Conservation (phyloP, 2,329 filamentous ascomycete species). For the Dactylellina leptospora region DNA sequence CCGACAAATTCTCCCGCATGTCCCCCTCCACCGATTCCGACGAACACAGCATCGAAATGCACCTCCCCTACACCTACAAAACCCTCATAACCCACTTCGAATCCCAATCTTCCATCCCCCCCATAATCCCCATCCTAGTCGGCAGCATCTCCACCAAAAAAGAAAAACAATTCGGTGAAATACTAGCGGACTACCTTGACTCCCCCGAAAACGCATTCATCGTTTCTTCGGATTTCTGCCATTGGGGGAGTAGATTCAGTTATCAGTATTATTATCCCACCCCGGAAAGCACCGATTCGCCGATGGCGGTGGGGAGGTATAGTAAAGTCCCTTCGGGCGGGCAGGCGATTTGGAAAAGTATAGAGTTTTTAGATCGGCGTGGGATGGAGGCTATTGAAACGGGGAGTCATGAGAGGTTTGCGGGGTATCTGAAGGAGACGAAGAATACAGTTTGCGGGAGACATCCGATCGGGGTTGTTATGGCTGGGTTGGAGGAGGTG, state of each 20-base stretch:
- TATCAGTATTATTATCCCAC: constrained; percentile 79
- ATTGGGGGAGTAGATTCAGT: constrained; percentile 86
- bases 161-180: constrained; percentile 73
- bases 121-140: constrained; percentile 84
- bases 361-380: constrained; percentile 78
- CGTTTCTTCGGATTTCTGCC: constrained; percentile 94
- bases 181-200: constrained; percentile 80
- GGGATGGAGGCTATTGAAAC: constrained; percentile 86
- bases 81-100: constrained; percentile 67
- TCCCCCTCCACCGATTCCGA: constrained; percentile 73
- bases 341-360: constrained; percentile 79
- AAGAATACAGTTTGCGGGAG: constrained; percentile 92
- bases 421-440: constrained; percentile 74
- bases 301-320: constrained; percentile 58
- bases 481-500: constrained; percentile 82
- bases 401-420: constrained; percentile 75
- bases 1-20: constrained; percentile 72
- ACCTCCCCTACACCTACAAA: constrained; percentile 91
- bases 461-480: constrained; percentile 90
- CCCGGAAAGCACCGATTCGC: constrained; percentile 59
- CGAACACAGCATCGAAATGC: constrained; percentile 97
- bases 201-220: constrained; percentile 83
- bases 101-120: constrained; percentile 61
- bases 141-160: constrained; percentile 74
- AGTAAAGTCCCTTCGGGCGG: constrained; percentile 61